Conservation (phyloP, 352 stramenopile genomes). For the Sclerospora graminicola region DNA sequence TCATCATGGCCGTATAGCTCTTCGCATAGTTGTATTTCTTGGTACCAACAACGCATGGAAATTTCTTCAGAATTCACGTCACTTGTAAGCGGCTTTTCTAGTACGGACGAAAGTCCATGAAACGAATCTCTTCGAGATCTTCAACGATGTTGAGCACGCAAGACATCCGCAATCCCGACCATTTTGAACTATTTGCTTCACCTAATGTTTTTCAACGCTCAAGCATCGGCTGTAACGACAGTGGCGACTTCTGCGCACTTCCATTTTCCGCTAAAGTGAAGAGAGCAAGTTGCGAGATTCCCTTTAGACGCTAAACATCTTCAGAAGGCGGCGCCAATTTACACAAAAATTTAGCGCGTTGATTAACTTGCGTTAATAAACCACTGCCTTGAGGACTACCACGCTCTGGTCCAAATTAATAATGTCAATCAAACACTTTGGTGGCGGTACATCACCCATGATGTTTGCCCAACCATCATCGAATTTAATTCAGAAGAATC, state of each 20-base stretch:
- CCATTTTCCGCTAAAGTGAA: conserved; percentile 82
- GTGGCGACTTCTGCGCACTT: conserved; percentile 71
- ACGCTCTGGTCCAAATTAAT: conserved; percentile 53
- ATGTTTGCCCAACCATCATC: neutral
- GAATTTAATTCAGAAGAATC: neutral
- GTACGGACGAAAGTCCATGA: conserved; percentile 7
- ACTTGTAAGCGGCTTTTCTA: too few relatives aligned
- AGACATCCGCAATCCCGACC: conserved; percentile 78
- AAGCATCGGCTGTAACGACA: conserved; percentile 77
- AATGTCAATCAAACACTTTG: conserved; percentile 9
- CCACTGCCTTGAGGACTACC: conserved; percentile 53
- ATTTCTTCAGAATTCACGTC: conserved; percentile 9
- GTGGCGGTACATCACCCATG: neutral
- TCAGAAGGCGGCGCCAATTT: conserved; percentile 63
- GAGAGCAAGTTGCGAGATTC: conserved; percentile 61
- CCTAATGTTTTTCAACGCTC: conserved; percentile 73
- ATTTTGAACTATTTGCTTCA: conserved; percentile 73
- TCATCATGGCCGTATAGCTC: conserved; percentile 74
- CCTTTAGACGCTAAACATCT: conserved; percentile 45
- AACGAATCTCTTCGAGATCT: conserved; percentile 43
- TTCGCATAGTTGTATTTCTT: conserved; percentile 42
- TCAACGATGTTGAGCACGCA: conserved; percentile 65
- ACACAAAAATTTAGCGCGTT: conserved; percentile 67
- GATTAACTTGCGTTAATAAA: conserved; percentile 48
- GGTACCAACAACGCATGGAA: conserved; percentile 12